Evolutionary conservation across 2,329 filamentous ascomycete genomes (phyloP), one percentile per base, ranked within the genome.

Genomic region (Alternaria hordeiaustralica): DNA sequence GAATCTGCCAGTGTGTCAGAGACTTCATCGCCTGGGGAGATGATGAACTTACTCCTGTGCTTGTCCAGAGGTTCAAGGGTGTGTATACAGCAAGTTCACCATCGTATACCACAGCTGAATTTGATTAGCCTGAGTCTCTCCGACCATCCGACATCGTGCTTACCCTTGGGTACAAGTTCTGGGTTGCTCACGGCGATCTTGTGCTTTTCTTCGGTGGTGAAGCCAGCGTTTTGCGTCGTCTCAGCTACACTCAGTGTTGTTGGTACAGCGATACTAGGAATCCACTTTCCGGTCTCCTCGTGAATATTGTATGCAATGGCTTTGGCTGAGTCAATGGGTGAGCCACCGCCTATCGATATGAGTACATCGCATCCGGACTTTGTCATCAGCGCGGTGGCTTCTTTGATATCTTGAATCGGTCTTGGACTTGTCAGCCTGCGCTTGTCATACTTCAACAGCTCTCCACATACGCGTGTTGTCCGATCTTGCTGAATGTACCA

Each of bases 401-500:
- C 76, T 25, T 67, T 74, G 28, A 79, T 79, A 26, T 78, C 75
- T n/a, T 69, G 63, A 36, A 79, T 78, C 1, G 77, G 77, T 8
- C 77, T 79, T 30, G n/a, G 4, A 23, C 9, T 1, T 12, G 36
- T 78, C 47, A 78, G 65, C 21, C 11, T 11, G 7, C 3, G 8
- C 7, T 11, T 7, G 3, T 12, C 4, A n/a, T n/a, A 45, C 0
- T 6, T 20, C 5, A 6, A 33, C 15, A 7, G 9, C 10, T 25
- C 12, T 30, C 18, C 26, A 85, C 81, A 23, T 80, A 86, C 58
- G 85, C 85, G 76, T 87, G 86, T 65, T 87, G 84, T 36, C 82
- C 82, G 61, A 88, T 87, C 65, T 84, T 83, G 72, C 81, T 82
- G 70, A 86, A 88, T 2, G 86, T 87, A 51, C 84, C 84, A 15